Base-by-base conservation (phyloP, 2,329 filamentous ascomycete genomes). In the Fusarium sp. region DNA sequence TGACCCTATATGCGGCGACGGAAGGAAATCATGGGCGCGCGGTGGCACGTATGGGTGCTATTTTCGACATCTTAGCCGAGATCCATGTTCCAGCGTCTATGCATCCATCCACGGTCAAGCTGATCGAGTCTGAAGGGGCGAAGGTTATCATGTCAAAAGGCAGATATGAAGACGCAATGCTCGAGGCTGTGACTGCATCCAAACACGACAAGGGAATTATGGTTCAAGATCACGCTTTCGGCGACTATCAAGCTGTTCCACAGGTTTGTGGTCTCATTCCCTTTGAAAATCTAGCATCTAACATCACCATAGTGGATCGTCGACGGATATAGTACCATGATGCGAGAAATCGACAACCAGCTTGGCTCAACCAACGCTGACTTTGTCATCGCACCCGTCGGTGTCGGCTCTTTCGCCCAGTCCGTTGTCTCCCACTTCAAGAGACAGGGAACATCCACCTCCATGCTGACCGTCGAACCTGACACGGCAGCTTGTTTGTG, bases 1-100 rank as follows among this genome's bases (percentile, higher is more conserved):
- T 88, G 20, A 79, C 73, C 0, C 75, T 93, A 0, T 85, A 90
- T 40, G 88, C 91, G 0, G 89, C 90, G 3, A 93, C 91, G 0
- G 92, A 93, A 49, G 93, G 92, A 0, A 95, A 95, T 68, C 91
- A 92, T 82, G 92, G 93, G 0, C 83, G 92, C 3, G 92, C 93
- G 0, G 85, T 94, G 2, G 90, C 91, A 0, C 83, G 87, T 8
- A 93, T 95, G 88, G 90, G 86, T 0, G 81, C 79, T 40, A 82
- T 89, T 13, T 79, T 95, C 11, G 82, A 80, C 0, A 77, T 93
- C 1, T 73, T 80, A 0, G 85, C 84, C 0, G 80, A 81, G 17
- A 88, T 95, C 6, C 91, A 88, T 69, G 90, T 94, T 2, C 91
- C 92, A 0, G 74, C 73, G 0, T 83, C 81, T 24, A 88, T 93